A percentile compares a stretch with the other conserved stretches of the same genome.
Conservation (phyloP, 305 asterid species). For the Salvia sclarea region DNA sequence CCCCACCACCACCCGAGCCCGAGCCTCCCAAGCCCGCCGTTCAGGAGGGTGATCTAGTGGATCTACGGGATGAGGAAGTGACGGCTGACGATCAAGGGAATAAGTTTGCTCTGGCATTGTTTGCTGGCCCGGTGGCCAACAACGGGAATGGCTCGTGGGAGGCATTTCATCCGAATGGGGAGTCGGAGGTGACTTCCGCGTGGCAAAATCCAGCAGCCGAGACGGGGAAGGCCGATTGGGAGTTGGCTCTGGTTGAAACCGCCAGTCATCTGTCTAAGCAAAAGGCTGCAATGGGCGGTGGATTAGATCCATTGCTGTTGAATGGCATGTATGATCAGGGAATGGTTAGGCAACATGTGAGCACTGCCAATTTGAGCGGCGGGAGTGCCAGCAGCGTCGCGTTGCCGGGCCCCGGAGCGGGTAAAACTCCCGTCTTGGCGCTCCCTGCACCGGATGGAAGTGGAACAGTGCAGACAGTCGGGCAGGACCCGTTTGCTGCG, state of each 20-base stretch:
- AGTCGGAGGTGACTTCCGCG: conserved; percentile 68
- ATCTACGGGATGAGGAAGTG: conserved; percentile 74
- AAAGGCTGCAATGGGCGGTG: conserved; percentile 82
- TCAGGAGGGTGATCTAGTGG: conserved; percentile 66
- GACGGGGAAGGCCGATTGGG: conserved; percentile 89
- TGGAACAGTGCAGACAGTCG: conserved; percentile 66
- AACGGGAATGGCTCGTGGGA: conserved; percentile 68
- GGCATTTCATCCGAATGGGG: conserved; percentile 59
- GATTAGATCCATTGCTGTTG: conserved; percentile 71
- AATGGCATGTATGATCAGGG: conserved; percentile 94
- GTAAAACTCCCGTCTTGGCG: conserved; percentile 64
- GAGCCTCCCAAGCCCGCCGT: conserved; percentile 52
- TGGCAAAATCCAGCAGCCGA: conserved; percentile 97
- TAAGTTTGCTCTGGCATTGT: conserved; percentile 73
- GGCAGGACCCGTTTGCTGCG: conserved; percentile 80
- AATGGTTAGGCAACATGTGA: conserved; percentile 68
- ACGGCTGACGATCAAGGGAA: conserved; percentile 87
- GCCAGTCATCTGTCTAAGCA: conserved; percentile 74
- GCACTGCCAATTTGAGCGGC: conserved; percentile 52
- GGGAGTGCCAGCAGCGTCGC: conserved; percentile 91
- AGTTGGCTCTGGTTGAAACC: conserved; percentile 77
- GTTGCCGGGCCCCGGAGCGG: conserved; percentile 61
- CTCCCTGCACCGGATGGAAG: conserved; percentile 90
- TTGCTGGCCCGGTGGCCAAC: conserved; percentile 66
- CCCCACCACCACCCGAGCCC: conserved; percentile 68